phyloP scores from a whole-genome alignment of 495 filamentous ascomycete genomes.

The Aspergillus baeticus region DNA sequence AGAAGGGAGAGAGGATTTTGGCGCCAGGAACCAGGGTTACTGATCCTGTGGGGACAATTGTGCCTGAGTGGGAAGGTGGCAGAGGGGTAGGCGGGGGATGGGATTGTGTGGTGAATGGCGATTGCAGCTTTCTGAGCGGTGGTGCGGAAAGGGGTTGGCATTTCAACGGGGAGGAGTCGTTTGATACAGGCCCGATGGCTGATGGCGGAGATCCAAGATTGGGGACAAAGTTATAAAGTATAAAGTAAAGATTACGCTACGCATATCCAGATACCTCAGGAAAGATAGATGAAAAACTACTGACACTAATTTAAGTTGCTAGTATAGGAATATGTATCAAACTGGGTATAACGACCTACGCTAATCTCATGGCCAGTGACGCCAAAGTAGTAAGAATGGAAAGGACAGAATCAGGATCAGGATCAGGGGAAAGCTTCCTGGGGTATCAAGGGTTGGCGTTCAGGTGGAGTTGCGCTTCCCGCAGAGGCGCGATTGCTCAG shows the following conservation, averaged over 20 bases:
- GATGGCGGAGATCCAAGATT: constrained; percentile 5
- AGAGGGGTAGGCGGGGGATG: constrained; percentile 78
- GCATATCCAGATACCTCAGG: not conserved
- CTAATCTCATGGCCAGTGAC: constrained; percentile 4
- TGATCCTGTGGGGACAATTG: constrained; percentile 27
- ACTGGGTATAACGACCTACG: not conserved
- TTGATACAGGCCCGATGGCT: constrained; percentile 49
- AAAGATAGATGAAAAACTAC: not conserved
- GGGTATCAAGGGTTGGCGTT: constrained; percentile 13
- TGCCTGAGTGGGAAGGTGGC: constrained; percentile 59
- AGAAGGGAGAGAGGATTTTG: constrained; percentile 1
- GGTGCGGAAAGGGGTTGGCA: constrained; percentile 90
- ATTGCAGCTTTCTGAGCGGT: constrained; percentile 72
- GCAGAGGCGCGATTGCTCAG: not conserved
- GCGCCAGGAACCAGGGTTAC: constrained; percentile 27
- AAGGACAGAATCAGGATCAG: not conserved
- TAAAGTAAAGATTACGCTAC: not conserved
- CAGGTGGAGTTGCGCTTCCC: not conserved
- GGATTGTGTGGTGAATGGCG: constrained; percentile 74
- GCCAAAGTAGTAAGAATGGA: not conserved
- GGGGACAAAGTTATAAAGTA: constrained; percentile 9
- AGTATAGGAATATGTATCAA: not conserved
- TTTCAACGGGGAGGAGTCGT: constrained; percentile 74
- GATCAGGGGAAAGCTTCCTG: constrained; percentile 7
- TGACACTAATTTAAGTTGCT: not conserved